Evolutionary conservation across 2,329 filamentous ascomycete genomes (phyloP).

Genomic region (Westerdykella aurantiaca): DNA sequence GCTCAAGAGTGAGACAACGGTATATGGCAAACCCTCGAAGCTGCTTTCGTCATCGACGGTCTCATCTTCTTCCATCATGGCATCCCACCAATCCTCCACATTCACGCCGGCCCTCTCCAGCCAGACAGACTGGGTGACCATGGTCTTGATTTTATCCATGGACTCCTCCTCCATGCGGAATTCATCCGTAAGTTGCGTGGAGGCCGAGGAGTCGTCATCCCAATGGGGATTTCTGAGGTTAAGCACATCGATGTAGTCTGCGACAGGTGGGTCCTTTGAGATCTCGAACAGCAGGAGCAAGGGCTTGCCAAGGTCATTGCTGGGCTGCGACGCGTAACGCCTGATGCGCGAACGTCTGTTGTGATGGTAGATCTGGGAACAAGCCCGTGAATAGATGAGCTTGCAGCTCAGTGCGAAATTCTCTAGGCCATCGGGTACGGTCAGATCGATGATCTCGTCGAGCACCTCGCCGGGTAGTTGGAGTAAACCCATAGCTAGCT

Average conservation of each 20-base stretch:
- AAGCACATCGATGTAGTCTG: conserved; percentile 25
- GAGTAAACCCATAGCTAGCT: conserved; percentile 22
- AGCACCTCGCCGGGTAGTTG: conserved; percentile 31
- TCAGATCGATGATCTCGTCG: conserved; percentile 25
- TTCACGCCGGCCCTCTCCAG: conserved; percentile 6
- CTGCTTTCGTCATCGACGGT: conserved; percentile 6
- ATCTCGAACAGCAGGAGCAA: conserved; percentile 23
- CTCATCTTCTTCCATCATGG: conserved; percentile 20
- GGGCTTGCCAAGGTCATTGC: conserved; percentile 12
- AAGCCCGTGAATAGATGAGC: conserved; percentile 21
- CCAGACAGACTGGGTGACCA: conserved; percentile 13
- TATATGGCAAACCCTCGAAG: conserved; percentile 15
- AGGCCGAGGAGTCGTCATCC: conserved; percentile 2
- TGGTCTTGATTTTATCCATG: conserved; percentile 16
- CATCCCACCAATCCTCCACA: conserved; percentile 23
- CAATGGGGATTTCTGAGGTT: conserved; percentile 22
- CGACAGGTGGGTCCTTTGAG: conserved; percentile 20
- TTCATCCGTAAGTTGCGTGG: neutral
- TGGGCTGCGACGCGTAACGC: conserved; percentile 16
- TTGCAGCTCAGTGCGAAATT: conserved; percentile 28
- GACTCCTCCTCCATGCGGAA: conserved; percentile 18
- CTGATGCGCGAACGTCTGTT: conserved; percentile 23
- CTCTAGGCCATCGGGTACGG: conserved; percentile 24
- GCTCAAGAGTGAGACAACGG: conserved; percentile 20
- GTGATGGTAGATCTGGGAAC: conserved; percentile 22